Evolutionary conservation across 345 rosid genomes (phyloP).

Genomic region (Iberis pinnata): DNA sequence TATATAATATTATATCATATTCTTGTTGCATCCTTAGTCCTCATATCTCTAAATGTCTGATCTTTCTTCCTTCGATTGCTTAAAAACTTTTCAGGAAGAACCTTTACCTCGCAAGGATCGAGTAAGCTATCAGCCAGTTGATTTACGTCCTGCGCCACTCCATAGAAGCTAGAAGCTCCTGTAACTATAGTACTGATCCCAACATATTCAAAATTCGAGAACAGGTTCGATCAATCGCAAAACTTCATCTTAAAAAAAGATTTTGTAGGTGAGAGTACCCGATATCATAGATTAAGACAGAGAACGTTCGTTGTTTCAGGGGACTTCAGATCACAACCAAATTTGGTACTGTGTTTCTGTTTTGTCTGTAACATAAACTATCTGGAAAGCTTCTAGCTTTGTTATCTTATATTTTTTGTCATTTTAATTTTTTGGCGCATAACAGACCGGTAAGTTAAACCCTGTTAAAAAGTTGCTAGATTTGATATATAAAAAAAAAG

Average conservation of each 20-base stretch:
- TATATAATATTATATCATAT: constrained; percentile 19
- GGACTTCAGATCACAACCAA: too few relatives aligned
- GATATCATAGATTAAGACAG: too few relatives aligned
- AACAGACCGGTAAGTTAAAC: too few relatives aligned
- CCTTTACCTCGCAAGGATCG: constrained; percentile 59
- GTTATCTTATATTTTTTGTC: too few relatives aligned
- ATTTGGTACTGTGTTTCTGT: too few relatives aligned
- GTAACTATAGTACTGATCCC: neutral
- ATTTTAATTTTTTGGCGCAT: too few relatives aligned
- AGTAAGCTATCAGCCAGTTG: constrained; percentile 61
- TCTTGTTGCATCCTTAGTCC: constrained; percentile 7
- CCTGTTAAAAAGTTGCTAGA: too few relatives aligned
- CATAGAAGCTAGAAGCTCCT: constrained; percentile 45
- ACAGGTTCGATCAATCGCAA: neutral
- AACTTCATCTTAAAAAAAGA: neutral
- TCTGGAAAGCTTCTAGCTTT: too few relatives aligned
- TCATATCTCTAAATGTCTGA: neutral
- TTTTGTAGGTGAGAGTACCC: neutral
- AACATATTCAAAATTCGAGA: neutral
- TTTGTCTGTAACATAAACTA: too few relatives aligned
- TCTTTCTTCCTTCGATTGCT: neutral
- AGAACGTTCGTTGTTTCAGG: too few relatives aligned
- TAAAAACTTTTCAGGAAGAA: constrained; percentile 48
- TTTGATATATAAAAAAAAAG: too few relatives aligned
- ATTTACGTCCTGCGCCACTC: constrained; percentile 74